Percentiles rank a stretch among this genome's conserved stretches.
Conservation (phyloP, 768 basidiomycete genomes). For the Collybiopsis confluens region DNA sequence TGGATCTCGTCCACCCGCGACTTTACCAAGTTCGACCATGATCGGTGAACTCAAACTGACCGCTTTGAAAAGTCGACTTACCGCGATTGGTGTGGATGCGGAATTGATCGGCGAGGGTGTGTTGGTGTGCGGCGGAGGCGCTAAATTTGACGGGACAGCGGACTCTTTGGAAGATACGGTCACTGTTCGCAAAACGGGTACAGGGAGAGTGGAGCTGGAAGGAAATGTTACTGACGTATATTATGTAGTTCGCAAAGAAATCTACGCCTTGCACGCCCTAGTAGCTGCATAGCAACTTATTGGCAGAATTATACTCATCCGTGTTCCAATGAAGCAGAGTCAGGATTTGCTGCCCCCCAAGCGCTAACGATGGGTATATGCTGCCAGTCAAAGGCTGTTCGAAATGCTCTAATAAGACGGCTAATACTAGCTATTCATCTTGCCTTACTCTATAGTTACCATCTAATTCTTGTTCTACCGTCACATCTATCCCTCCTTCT, state of each 20-base stretch:
- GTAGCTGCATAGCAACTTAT: slow-evolving; percentile 55
- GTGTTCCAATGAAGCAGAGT: neutral
- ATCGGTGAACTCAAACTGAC: slow-evolving; percentile 96
- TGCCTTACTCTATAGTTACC: too few species aligned
- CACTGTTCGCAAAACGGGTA: slow-evolving; percentile 82
- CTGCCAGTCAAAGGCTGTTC: too few species aligned
- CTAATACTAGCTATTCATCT: too few species aligned
- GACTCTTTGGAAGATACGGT: slow-evolving; percentile 64
- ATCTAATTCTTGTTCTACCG: neutral
- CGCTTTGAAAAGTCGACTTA: slow-evolving; percentile 76
- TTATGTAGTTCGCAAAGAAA: slow-evolving; percentile 82
- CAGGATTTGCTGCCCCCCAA: too few species aligned
- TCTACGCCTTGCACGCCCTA: slow-evolving; percentile 87
- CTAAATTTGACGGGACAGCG: slow-evolving; percentile 32
- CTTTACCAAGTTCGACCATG: slow-evolving; percentile 87
- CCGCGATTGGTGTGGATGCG: slow-evolving; percentile 73
- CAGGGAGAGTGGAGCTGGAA: slow-evolving; percentile 85
- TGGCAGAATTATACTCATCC: too few species aligned
- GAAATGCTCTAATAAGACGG: too few species aligned
- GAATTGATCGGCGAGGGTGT: slow-evolving; percentile 98
- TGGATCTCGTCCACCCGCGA: slow-evolving; percentile 60
- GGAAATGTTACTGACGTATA: slow-evolving; percentile 87
- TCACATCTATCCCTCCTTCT: slow-evolving; percentile 29
- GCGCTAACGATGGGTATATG: too few species aligned
- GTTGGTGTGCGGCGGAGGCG: slow-evolving; percentile 75